These are phyloP conservation scores for Rubroshorea leprosula DNA, from an alignment of 345 rosid genomes.

Conservation along the genomic window DNA sequence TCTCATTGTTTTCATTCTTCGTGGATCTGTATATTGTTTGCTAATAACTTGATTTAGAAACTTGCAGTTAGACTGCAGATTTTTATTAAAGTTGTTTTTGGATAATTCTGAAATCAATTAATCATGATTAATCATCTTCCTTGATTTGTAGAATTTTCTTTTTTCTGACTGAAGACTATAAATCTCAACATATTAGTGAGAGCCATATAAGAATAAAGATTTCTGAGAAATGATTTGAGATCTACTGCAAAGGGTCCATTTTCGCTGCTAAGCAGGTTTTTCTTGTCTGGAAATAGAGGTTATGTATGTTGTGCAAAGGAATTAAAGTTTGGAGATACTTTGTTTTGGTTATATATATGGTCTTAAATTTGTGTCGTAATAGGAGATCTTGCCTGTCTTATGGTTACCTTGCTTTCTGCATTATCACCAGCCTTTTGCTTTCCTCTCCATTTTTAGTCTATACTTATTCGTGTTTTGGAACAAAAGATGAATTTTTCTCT, in stretches of 20 bases:
- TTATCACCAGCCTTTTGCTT: background rate
- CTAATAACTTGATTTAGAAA: background rate
- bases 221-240: background rate
- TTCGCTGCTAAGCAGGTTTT: background rate
- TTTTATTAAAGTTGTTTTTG: too few species aligned
- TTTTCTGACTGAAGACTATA: background rate
- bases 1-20: background rate
- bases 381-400: background rate
- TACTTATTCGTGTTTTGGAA: background rate
- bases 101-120: too few species aligned
- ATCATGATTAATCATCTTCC: background rate
- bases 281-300: conserved; percentile 3
- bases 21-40: background rate
- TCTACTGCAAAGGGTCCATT: too few species aligned
- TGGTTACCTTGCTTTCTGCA: conserved; percentile 2
- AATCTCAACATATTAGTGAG: too few species aligned
- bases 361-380: conserved; percentile 11
- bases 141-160: background rate
- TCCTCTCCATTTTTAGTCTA: background rate
- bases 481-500: background rate
- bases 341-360: conserved; percentile 8
- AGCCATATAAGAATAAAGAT: background rate
- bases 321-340: background rate
- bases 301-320: conserved; percentile 3
- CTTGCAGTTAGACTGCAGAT: too few species aligned